phyloP scores from a whole-genome alignment of 2,329 filamentous ascomycete genomes.

The Myriosclerotinia scirpicola region DNA sequence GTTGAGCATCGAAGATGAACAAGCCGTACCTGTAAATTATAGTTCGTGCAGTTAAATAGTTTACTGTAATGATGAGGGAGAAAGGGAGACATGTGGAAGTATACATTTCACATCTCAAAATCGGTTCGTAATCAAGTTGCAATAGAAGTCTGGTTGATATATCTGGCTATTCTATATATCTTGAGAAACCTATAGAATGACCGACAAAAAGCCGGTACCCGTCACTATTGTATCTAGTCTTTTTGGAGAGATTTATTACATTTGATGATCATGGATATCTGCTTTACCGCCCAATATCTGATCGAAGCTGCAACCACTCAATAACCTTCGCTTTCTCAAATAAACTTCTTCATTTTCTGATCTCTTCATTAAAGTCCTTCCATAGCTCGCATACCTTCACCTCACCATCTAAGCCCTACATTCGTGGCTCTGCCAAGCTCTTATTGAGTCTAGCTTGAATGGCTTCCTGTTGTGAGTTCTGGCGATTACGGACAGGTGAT shows the following conservation, averaged over 20 bases:
- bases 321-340: background rate
- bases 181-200: background rate
- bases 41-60: no score
- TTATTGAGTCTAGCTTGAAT: constrained; percentile 27
- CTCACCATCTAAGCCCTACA: background rate
- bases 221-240: background rate
- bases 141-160: background rate
- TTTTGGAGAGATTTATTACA: constrained; percentile 7
- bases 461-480: constrained; percentile 20
- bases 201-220: background rate
- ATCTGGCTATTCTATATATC: constrained; percentile 1
- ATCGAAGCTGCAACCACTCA: background rate
- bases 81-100: no score
- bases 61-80: no score
- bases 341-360: background rate
- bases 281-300: constrained; percentile 11
- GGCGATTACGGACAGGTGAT: constrained; percentile 22
- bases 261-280: constrained; percentile 5
- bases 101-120: background rate
- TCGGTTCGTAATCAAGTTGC: background rate
- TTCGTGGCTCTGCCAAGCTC: constrained; percentile 19
- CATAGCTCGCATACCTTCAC: background rate
- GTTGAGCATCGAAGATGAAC: no score
- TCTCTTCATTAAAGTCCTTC: background rate
- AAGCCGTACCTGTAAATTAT: no score